phyloP scores from a whole-genome alignment of 139 green algal genomes.

The Spirogloea muscicola region DNA sequence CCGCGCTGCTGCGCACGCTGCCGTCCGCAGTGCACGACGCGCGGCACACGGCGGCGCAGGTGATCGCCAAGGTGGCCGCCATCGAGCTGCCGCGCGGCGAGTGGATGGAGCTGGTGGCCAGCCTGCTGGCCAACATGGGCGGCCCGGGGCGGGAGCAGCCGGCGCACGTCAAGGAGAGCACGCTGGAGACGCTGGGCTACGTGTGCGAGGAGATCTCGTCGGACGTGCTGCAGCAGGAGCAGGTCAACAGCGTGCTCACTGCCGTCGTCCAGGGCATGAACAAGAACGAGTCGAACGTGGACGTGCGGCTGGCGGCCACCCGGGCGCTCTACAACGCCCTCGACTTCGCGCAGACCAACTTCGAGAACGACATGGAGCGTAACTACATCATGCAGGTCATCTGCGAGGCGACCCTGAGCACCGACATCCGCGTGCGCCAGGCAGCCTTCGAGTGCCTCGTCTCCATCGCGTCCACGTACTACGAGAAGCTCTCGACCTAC shows the following conservation, averaged over 20 bases:
- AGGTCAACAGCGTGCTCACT: slow-evolving; percentile 93
- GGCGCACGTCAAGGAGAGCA: slow-evolving; percentile 62
- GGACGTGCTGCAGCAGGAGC: slow-evolving; percentile 73
- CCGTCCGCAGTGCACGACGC: slow-evolving; percentile 54
- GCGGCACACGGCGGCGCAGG: slow-evolving; percentile 56
- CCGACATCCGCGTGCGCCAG: slow-evolving; percentile 62
- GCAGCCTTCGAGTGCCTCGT: slow-evolving; percentile 92
- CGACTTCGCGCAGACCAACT: slow-evolving; percentile 92
- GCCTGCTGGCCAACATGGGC: slow-evolving; percentile 63
- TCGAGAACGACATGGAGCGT: slow-evolving; percentile 85
- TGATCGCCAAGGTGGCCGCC: slow-evolving; percentile 87
- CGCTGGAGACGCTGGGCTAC: slow-evolving; percentile 88
- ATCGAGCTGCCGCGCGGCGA: slow-evolving; percentile 80
- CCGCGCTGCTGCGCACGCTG: slow-evolving; percentile 69
- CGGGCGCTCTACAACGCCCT: slow-evolving; percentile 88
- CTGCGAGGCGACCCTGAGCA: slow-evolving; percentile 75
- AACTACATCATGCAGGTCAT: slow-evolving; percentile 92
- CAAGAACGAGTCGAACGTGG: slow-evolving; percentile 66
- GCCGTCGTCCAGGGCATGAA: slow-evolving; percentile 85
- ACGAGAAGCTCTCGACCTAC: slow-evolving; percentile 86
- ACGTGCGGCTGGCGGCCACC: slow-evolving; percentile 83
- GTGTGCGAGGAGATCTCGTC: slow-evolving; percentile 92
- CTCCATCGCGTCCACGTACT: slow-evolving; percentile 82
- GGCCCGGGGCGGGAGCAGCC: background rate
- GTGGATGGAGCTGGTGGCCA: slow-evolving; percentile 81